Conservation (phyloP, 768 basidiomycete species). For the Pleurotus tuber-regium region DNA sequence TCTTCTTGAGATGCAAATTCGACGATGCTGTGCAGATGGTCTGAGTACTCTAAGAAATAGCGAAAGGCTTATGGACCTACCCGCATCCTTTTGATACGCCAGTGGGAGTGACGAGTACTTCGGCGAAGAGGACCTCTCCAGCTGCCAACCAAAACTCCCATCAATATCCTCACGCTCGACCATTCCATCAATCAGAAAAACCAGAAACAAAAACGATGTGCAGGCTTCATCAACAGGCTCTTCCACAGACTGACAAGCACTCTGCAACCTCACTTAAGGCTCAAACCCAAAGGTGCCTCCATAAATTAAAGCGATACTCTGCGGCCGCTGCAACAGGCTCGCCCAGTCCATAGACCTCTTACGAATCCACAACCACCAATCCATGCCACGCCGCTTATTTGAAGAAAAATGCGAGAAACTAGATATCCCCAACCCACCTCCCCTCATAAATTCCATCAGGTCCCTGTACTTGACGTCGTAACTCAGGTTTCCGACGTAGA, state of each 20-base stretch:
- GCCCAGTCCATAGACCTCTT: slow-evolving; percentile 13
- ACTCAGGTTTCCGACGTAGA: slow-evolving; percentile 98
- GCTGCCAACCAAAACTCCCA: slow-evolving; percentile 93
- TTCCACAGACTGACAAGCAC: slow-evolving; percentile 18
- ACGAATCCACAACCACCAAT: slow-evolving; percentile 19
- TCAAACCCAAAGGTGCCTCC: slow-evolving; percentile 7
- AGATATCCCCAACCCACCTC: slow-evolving; percentile 93
- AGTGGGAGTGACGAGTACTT: slow-evolving; percentile 95
- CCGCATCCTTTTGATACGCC: slow-evolving; percentile 99
- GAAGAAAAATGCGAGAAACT: slow-evolving; percentile 48
- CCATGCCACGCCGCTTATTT: slow-evolving; percentile 29
- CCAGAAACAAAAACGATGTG: slow-evolving; percentile 31
- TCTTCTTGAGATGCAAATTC: slow-evolving; percentile 92
- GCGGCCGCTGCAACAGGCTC: too few species aligned
- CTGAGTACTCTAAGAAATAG: slow-evolving; percentile 12
- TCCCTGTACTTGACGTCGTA: slow-evolving; percentile 99
- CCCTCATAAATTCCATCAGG: slow-evolving; percentile 99
- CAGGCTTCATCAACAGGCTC: slow-evolving; percentile 18
- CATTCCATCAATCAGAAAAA: slow-evolving; percentile 46
- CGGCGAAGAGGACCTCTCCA: slow-evolving; percentile 99
- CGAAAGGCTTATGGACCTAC: slow-evolving; percentile 48
- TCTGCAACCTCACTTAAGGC: slow-evolving; percentile 29
- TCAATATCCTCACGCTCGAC: slow-evolving; percentile 80
- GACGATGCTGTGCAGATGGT: slow-evolving; percentile 67
- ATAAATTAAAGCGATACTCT: slow-evolving; percentile 2